These are phyloP conservation scores for Anisogramma anomala DNA, from an alignment of 2,329 filamentous ascomycete genomes.

Conservation along the genomic window DNA sequence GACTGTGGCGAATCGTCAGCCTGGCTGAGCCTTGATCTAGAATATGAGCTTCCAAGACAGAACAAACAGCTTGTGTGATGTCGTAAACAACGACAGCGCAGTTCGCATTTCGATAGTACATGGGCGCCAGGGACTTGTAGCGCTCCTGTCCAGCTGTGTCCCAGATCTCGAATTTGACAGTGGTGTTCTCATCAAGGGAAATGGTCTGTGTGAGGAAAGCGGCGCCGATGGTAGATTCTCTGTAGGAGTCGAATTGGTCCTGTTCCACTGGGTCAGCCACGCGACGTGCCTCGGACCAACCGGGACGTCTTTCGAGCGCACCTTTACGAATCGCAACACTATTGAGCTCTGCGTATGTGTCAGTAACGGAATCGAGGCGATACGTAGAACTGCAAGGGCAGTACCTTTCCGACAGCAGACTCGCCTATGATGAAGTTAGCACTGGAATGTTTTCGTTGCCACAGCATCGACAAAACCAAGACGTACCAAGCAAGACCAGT, in stretches of 20 bases:
- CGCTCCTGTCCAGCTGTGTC: conserved; percentile 96
- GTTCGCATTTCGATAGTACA: conserved; percentile 99
- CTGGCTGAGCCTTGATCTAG: no score
- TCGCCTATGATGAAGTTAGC: conserved; percentile 57
- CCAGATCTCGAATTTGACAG: conserved; percentile 99
- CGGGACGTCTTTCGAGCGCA: conserved; percentile 25
- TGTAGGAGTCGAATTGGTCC: conserved; percentile 98
- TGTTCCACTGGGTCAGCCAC: conserved; percentile 27
- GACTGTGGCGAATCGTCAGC: conserved; percentile 44
- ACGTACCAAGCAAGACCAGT: conserved; percentile 84
- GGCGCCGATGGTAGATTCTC: conserved; percentile 95
- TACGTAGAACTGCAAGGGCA: neutral
- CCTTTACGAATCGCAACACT: conserved; percentile 96
- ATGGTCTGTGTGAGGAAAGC: conserved; percentile 99
- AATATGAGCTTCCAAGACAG: neutral
- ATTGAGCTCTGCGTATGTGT: conserved; percentile 66
- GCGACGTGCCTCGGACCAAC: neutral
- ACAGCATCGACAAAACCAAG: conserved; percentile 21
- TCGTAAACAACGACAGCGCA: conserved; percentile 98
- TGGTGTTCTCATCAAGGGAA: conserved; percentile 93
- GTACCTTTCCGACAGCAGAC: conserved; percentile 96
- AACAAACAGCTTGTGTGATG: conserved; percentile 90
- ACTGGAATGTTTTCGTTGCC: conserved; percentile 9
- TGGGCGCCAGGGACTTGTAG: conserved; percentile 96
- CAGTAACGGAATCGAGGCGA: conserved; percentile 18